Evolutionary conservation across 352 stramenopile species (phyloP).

Genomic region (Globisporangium parvum): DNA sequence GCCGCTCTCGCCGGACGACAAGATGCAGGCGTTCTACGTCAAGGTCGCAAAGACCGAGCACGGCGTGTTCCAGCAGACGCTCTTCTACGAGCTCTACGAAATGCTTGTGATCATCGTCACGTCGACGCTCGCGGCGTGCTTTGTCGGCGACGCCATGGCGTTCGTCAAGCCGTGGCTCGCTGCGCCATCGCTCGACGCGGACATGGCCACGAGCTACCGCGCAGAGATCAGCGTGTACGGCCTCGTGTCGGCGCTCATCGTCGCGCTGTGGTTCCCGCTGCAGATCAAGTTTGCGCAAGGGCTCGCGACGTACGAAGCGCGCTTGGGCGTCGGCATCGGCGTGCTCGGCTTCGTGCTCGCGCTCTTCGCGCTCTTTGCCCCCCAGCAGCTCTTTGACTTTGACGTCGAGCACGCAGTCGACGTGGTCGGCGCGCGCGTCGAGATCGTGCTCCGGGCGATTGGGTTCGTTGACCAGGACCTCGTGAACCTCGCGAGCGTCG

Average conservation of each 20-base stretch:
- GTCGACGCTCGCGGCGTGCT: slow-evolving; percentile 41
- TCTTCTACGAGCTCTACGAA: slow-evolving; percentile 83
- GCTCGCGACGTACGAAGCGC: slow-evolving; percentile 48
- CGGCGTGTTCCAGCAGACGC: slow-evolving; percentile 58
- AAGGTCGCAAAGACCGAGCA: slow-evolving; percentile 59
- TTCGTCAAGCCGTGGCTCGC: slow-evolving; percentile 24
- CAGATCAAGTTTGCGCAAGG: slow-evolving; percentile 70
- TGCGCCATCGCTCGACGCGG: neutral
- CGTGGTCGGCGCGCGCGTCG: slow-evolving; percentile 27
- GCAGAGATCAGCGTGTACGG: slow-evolving; percentile 63
- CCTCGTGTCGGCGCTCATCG: slow-evolving; percentile 52
- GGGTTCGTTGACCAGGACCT: slow-evolving; percentile 62
- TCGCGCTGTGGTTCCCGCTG: slow-evolving; percentile 70
- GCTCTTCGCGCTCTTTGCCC: slow-evolving; percentile 55
- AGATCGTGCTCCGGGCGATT: slow-evolving; percentile 46
- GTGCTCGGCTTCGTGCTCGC: slow-evolving; percentile 50
- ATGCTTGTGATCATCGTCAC: slow-evolving; percentile 69
- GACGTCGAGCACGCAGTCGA: slow-evolving; percentile 47
- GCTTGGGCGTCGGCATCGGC: slow-evolving; percentile 46
- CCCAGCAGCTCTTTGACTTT: slow-evolving; percentile 58
- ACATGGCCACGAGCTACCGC: slow-evolving; percentile 1
- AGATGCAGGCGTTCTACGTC: slow-evolving; percentile 70
- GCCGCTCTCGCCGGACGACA: slow-evolving; percentile 50
- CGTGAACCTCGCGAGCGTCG: slow-evolving; percentile 30
- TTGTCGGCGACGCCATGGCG: slow-evolving; percentile 34